A percentile compares a stretch with the other conserved stretches of the same genome.
These are phyloP conservation scores for Tulasnella sp. DNA, from an alignment of 768 basidiomycete species.

Conservation along the genomic window DNA sequence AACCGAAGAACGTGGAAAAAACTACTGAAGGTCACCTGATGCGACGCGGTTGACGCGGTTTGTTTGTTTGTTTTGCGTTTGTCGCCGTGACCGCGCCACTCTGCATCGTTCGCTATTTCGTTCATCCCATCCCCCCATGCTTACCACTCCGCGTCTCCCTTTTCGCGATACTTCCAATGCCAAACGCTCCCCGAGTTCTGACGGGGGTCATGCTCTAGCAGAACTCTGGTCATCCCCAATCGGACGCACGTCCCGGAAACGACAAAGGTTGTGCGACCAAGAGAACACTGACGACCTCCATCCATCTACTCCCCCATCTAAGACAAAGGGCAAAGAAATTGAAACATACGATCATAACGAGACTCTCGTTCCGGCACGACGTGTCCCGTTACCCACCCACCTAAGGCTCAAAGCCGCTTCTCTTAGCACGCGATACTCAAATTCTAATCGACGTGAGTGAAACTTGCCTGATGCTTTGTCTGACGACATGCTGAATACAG, in stretches of 20 bases:
- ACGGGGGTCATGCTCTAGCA: too few species aligned
- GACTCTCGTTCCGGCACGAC: not conserved
- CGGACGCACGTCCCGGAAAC: not conserved
- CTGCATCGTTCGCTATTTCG: too few species aligned
- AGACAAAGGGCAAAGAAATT: not conserved
- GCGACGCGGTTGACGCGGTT: too few species aligned
- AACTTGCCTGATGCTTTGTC: not conserved
- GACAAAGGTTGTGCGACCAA: not conserved
- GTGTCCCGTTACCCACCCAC: not conserved
- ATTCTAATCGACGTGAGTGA: not conserved
- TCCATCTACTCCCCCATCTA: not conserved
- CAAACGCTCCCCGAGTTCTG: too few species aligned
- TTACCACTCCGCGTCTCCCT: too few species aligned
- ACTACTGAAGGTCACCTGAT: too few species aligned
- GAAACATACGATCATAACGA: not conserved
- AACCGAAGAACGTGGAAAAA: too few species aligned
- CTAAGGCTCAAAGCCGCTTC: not conserved
- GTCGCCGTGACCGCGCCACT: too few species aligned
- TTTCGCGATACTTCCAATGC: too few species aligned
- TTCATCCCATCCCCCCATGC: too few species aligned
- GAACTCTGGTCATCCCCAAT: slow-evolving; percentile 2
- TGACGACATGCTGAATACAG: not conserved
- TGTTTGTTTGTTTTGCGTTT: too few species aligned
- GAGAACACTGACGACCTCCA: not conserved
- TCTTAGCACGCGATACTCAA: not conserved